Conservation (phyloP, 805 yeast genomes). For the Candida railenensis region DNA sequence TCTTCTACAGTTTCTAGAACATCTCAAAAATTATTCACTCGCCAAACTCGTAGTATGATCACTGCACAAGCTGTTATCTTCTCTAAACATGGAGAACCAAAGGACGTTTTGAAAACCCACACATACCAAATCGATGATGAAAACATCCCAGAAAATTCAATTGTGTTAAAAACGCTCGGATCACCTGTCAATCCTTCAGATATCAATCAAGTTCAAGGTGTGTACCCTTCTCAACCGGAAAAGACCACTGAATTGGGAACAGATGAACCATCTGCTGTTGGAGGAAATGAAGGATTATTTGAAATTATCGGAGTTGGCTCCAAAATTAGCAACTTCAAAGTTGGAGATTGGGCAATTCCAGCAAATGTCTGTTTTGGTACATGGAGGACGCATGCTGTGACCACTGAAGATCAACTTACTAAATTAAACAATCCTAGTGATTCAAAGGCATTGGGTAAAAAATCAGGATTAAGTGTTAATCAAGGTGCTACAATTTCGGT, state of each 20-base stretch:
- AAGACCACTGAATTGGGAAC: slow-evolving; percentile 56
- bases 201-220: slow-evolving; percentile 47
- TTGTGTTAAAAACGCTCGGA: slow-evolving; percentile 36
- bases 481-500: slow-evolving; percentile 90
- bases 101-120: slow-evolving; percentile 53
- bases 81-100: slow-evolving; percentile 66
- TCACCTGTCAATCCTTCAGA: slow-evolving; percentile 46
- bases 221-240: slow-evolving; percentile 46
- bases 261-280: slow-evolving; percentile 68
- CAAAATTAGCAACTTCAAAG: slow-evolving; percentile 42
- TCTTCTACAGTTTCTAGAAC: not conserved
- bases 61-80: slow-evolving; percentile 69
- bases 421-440: slow-evolving; percentile 55
- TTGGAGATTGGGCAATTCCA: slow-evolving; percentile 92
- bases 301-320: slow-evolving; percentile 75
- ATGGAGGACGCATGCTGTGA: slow-evolving; percentile 81
- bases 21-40: not conserved
- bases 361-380: slow-evolving; percentile 79
- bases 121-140: slow-evolving; percentile 48
- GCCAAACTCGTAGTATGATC: slow-evolving; percentile 30
- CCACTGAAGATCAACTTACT: slow-evolving; percentile 51
- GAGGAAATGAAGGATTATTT: slow-evolving; percentile 93
- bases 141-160: slow-evolving; percentile 35
- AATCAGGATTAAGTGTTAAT: slow-evolving; percentile 32
- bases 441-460: slow-evolving; percentile 37